Conservation (phyloP, 2,329 filamentous ascomycete genomes). For the Cladosporium sp. region DNA sequence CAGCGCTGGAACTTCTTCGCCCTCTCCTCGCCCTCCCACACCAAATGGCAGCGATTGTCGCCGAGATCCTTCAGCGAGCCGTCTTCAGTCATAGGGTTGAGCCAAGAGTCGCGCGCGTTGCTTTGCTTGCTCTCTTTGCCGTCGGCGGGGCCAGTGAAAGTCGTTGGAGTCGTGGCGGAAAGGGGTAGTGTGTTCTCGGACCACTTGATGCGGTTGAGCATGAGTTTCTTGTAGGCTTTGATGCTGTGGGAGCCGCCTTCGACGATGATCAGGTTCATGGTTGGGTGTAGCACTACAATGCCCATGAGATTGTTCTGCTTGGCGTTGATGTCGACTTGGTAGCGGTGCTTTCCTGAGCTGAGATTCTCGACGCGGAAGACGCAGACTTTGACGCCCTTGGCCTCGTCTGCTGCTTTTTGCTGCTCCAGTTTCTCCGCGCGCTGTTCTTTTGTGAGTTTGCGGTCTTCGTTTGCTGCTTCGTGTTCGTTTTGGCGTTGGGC, state of each 20-base stretch:
- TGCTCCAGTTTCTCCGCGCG: conserved; percentile 73
- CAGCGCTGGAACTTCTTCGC: conserved; percentile 78
- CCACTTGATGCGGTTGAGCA: conserved; percentile 94
- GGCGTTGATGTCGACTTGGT: conserved; percentile 87
- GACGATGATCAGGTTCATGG: conserved; percentile 82
- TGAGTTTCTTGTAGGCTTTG: conserved; percentile 82
- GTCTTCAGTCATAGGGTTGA: conserved; percentile 72
- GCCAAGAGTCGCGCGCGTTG: conserved; percentile 57
- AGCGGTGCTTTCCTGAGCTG: conserved; percentile 86
- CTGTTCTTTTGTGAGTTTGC: conserved; percentile 85
- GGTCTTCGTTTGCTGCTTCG: conserved; percentile 71
- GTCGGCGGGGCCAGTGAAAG: conserved; percentile 26
- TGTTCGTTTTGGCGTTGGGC: conserved; percentile 79
- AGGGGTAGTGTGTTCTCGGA: conserved; percentile 76
- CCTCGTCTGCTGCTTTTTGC: conserved; percentile 84
- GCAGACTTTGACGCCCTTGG: conserved; percentile 77
- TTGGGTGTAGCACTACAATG: conserved; percentile 86
- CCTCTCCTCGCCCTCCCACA: conserved; percentile 91
- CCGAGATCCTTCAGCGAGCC: conserved; percentile 78
- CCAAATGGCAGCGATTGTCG: conserved; percentile 72
- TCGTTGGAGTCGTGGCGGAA: conserved; percentile 32
- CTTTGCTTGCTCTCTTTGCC: conserved; percentile 18
- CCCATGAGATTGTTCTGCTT: conserved; percentile 85
- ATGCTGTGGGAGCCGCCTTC: conserved; percentile 85
- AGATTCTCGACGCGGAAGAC: conserved; percentile 88